A percentile compares a stretch with the other conserved stretches of the same genome.
Conservation (phyloP, 116 monocot genomes). For the Posidonia oceanica region DNA sequence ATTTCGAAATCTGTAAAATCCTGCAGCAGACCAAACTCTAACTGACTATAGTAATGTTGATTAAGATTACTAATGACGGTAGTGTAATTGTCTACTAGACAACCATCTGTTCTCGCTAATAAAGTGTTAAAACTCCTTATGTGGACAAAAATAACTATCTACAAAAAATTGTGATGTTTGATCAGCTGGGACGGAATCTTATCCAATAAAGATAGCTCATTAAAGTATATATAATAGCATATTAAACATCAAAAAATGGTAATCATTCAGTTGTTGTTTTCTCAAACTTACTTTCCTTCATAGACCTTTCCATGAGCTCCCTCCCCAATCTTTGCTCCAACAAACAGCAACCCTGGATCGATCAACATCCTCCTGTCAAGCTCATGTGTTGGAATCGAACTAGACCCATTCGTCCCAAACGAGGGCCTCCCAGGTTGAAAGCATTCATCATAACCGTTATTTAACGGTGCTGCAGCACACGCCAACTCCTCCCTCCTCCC, state of each 20-base stretch:
- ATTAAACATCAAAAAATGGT: not conserved
- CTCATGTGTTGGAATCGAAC: conserved; percentile 14
- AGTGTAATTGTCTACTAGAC: too few relatives aligned
- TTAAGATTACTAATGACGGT: too few relatives aligned
- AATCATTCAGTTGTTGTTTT: not conserved
- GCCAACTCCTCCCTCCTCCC: not conserved
- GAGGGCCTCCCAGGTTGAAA: conserved; percentile 25
- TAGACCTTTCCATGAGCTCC: conserved; percentile 95
- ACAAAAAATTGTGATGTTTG: not conserved
- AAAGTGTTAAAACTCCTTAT: too few relatives aligned
- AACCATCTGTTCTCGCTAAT: too few relatives aligned
- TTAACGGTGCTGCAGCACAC: not conserved
- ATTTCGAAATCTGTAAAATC: too few relatives aligned
- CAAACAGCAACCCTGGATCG: conserved; percentile 75
- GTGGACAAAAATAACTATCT: too few relatives aligned
- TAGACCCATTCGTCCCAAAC: conserved; percentile 16
- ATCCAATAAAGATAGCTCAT: not conserved
- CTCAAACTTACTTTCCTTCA: conserved; percentile 68
- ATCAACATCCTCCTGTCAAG: conserved; percentile 22
- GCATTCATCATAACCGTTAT: not conserved
- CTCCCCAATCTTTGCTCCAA: conserved; percentile 83
- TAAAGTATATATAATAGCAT: not conserved
- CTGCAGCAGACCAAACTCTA: too few relatives aligned
- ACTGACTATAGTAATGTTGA: too few relatives aligned
- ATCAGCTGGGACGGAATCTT: not conserved